Conservation (phyloP, 2,329 filamentous ascomycete genomes). For the Fusarium redolens region DNA sequence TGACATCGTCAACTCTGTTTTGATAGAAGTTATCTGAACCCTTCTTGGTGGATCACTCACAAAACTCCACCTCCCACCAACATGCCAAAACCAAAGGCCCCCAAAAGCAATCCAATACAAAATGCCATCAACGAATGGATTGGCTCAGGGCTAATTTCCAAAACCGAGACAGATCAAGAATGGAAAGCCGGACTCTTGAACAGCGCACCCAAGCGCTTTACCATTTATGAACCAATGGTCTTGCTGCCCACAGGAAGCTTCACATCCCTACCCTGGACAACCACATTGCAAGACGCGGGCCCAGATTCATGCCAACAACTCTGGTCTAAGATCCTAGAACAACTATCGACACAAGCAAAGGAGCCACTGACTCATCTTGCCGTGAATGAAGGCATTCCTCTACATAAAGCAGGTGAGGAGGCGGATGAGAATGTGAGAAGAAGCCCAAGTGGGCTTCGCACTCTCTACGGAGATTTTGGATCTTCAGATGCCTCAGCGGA, state of each 20-base stretch:
- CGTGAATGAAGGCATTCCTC: slow-evolving; percentile 71
- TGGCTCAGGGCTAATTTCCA: slow-evolving; percentile 14
- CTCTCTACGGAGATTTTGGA: slow-evolving; percentile 81
- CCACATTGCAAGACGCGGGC: slow-evolving; percentile 47
- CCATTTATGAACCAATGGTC: slow-evolving; percentile 70
- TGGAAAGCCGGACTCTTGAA: slow-evolving; percentile 49
- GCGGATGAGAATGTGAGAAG: slow-evolving; percentile 75
- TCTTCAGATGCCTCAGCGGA: slow-evolving; percentile 48
- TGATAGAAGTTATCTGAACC: neutral
- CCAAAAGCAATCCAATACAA: slow-evolving; percentile 48
- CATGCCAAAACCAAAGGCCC: slow-evolving; percentile 44
- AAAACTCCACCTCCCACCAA: slow-evolving; percentile 26
- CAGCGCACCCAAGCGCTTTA: slow-evolving; percentile 67
- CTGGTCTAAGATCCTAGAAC: slow-evolving; percentile 61
- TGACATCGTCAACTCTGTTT: neutral
- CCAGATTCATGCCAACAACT: slow-evolving; percentile 49
- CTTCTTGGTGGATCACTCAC: slow-evolving; percentile 1
- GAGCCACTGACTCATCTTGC: slow-evolving; percentile 66
- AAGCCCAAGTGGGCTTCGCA: slow-evolving; percentile 75
- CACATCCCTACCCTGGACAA: slow-evolving; percentile 54
- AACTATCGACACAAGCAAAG: slow-evolving; percentile 57
- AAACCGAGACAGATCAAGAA: slow-evolving; percentile 5
- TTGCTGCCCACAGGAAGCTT: slow-evolving; percentile 71
- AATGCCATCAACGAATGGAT: slow-evolving; percentile 48
- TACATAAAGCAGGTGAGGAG: slow-evolving; percentile 48